phyloP scores from a whole-genome alignment of 2,329 filamentous ascomycete genomes.

The Ceratocystis variospora region DNA sequence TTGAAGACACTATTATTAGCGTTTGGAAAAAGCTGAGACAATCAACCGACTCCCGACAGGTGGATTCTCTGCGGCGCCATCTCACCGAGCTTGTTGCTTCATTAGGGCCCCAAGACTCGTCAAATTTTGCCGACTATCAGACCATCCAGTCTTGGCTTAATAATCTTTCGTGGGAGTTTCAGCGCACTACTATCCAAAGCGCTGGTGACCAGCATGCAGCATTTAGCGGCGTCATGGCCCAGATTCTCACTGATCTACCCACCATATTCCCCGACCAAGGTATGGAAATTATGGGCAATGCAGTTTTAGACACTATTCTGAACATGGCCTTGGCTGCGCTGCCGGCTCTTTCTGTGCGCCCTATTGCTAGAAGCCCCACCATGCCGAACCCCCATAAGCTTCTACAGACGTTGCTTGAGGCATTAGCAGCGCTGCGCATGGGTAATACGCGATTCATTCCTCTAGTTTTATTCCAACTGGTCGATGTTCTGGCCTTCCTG shows the following conservation, averaged over 20 bases:
- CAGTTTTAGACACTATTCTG: conserved; percentile 53
- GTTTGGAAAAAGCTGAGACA: conserved; percentile 45
- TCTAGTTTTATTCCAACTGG: conserved; percentile 60
- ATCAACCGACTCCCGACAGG: conserved; percentile 49
- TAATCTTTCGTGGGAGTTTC: conserved; percentile 43
- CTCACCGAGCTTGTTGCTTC: conserved; percentile 14
- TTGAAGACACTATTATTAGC: conserved; percentile 39
- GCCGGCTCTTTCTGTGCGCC: conserved; percentile 44
- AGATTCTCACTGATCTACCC: conserved; percentile 47
- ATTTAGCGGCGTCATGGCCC: conserved; percentile 17
- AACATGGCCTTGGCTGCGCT: conserved; percentile 46
- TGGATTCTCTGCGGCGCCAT: conserved; percentile 38
- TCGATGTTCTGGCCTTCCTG: conserved; percentile 53
- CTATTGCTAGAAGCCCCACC: conserved; percentile 42
- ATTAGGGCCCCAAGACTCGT: conserved; percentile 26
- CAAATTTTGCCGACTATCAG: conserved; percentile 33
- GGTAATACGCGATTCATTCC: conserved; percentile 66
- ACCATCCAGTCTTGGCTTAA: conserved; percentile 51
- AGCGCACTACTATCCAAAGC: conserved; percentile 14
- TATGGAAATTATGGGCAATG: conserved; percentile 61
- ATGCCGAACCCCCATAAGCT: conserved; percentile 54
- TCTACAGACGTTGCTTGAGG: conserved; percentile 52
- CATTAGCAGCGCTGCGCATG: conserved; percentile 57
- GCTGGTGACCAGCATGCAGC: conserved; percentile 14
- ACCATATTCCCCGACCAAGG: conserved; percentile 57